These are phyloP conservation scores for Puccinia hordei DNA, from an alignment of 1,284 basidiomycete species.

Conservation along the genomic window DNA sequence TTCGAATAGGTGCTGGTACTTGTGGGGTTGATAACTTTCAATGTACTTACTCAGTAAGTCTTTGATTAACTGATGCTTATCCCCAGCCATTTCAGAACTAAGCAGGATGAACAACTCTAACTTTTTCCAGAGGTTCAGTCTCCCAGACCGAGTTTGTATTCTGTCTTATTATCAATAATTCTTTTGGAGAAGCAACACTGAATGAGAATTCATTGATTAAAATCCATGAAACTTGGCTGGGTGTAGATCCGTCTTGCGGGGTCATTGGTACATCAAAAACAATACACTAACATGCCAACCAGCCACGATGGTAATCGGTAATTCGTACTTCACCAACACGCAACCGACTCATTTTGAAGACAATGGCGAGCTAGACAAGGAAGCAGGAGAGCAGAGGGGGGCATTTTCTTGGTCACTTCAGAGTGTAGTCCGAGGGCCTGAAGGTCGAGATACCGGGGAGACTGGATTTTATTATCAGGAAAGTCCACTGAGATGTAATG, in stretches of 20 bases:
- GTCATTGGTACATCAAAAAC: slow-evolving; percentile 30
- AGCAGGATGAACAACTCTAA: background rate
- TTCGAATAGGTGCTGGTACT: slow-evolving; percentile 8
- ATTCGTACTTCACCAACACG: slow-evolving; percentile 14
- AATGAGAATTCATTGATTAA: background rate
- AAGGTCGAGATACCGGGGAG: slow-evolving; percentile 29
- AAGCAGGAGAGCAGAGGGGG: slow-evolving; percentile 8
- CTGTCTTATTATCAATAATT: background rate
- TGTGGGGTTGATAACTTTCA: slow-evolving; percentile 11
- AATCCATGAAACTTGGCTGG: background rate
- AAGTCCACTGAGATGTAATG: slow-evolving; percentile 28
- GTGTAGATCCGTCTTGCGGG: slow-evolving; percentile 15
- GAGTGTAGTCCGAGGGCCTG: slow-evolving; percentile 18
- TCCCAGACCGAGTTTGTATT: slow-evolving; percentile 23
- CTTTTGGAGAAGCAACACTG: background rate
- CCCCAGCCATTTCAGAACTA: background rate
- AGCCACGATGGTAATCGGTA: slow-evolving; percentile 25
- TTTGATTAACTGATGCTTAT: background rate
- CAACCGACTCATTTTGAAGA: background rate
- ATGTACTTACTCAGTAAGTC: slow-evolving; percentile 31
- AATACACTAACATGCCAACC: slow-evolving; percentile 16
- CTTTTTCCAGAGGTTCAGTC: slow-evolving; percentile 22
- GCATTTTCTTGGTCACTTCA: slow-evolving; percentile 29
- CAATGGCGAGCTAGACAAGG: slow-evolving; percentile 1
- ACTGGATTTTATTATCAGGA: slow-evolving; percentile 35